Evolutionary conservation across 2,329 filamentous ascomycete species (phyloP).

Genomic region (Trichoderma guizhouense): DNA sequence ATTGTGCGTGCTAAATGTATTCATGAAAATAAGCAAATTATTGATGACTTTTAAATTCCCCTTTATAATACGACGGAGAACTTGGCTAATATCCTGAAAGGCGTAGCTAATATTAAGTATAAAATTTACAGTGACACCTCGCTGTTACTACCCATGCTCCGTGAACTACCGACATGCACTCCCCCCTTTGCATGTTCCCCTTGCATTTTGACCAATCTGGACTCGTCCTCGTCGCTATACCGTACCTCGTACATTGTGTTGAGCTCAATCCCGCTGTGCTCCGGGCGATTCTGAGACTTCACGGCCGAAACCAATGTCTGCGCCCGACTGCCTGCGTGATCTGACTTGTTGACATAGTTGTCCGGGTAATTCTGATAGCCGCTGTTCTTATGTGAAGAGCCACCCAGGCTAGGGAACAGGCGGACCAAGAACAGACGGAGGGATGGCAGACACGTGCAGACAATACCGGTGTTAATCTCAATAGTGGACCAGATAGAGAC

Average conservation of each 20-base stretch:
- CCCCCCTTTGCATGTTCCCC: neutral
- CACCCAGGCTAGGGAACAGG: neutral
- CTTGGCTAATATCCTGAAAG: neutral
- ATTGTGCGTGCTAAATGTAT: neutral
- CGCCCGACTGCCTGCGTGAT: neutral
- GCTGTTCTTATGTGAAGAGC: constrained; percentile 2
- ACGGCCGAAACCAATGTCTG: neutral
- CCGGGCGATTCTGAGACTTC: neutral
- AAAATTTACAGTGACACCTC: neutral
- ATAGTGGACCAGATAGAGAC: constrained; percentile 34
- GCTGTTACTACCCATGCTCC: neutral
- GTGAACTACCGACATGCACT: neutral
- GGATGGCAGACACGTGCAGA: constrained; percentile 35
- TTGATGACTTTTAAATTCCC: neutral
- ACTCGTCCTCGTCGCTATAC: neutral
- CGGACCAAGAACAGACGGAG: constrained; percentile 30
- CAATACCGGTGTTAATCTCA: constrained; percentile 35
- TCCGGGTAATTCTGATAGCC: constrained; percentile 2
- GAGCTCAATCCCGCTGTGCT: neutral
- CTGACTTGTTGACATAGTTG: constrained; percentile 1
- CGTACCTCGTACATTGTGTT: neutral
- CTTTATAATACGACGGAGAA: neutral
- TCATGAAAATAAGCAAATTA: neutral
- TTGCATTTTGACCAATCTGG: neutral
- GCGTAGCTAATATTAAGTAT: neutral